Conservation (phyloP, 768 basidiomycete species). For the Lyophyllum shimeji region DNA sequence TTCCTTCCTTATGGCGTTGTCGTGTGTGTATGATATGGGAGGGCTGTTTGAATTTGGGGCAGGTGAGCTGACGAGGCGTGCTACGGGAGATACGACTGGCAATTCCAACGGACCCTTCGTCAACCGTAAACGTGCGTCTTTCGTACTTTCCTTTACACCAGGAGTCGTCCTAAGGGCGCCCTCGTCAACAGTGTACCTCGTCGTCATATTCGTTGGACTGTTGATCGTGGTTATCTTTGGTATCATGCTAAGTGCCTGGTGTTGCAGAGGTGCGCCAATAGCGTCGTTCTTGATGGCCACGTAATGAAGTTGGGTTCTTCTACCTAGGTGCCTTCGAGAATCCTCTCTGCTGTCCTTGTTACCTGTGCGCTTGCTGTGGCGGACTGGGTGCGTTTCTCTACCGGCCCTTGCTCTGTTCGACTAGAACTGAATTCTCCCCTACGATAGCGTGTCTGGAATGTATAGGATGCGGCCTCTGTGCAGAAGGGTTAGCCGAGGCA, state of each 20-base stretch:
- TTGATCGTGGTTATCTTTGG: slow-evolving; percentile 52
- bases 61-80: slow-evolving; percentile 32
- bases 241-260: slow-evolving; percentile 64
- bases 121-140: slow-evolving; percentile 39
- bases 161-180: not conserved
- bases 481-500: slow-evolving; percentile 41
- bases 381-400: slow-evolving; percentile 48
- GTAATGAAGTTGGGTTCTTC: not conserved
- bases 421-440: not conserved
- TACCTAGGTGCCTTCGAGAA: slow-evolving; percentile 54
- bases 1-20: slow-evolving; percentile 28
- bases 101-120: slow-evolving; percentile 32
- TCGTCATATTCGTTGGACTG: slow-evolving; percentile 65
- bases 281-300: not conserved
- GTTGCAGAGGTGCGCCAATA: slow-evolving; percentile 18
- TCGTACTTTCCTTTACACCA: not conserved
- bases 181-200: slow-evolving; percentile 52
- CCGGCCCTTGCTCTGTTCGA: not conserved
- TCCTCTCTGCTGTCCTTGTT: slow-evolving; percentile 68
- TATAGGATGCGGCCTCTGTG: slow-evolving; percentile 68
- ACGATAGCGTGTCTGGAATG: slow-evolving; percentile 62
- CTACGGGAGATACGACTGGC: slow-evolving; percentile 19
- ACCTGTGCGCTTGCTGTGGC: slow-evolving; percentile 71
- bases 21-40: slow-evolving; percentile 27
- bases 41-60: slow-evolving; percentile 20